Base-by-base conservation (phyloP, 257 asterid species). In the Scutellaria minor region DNA sequence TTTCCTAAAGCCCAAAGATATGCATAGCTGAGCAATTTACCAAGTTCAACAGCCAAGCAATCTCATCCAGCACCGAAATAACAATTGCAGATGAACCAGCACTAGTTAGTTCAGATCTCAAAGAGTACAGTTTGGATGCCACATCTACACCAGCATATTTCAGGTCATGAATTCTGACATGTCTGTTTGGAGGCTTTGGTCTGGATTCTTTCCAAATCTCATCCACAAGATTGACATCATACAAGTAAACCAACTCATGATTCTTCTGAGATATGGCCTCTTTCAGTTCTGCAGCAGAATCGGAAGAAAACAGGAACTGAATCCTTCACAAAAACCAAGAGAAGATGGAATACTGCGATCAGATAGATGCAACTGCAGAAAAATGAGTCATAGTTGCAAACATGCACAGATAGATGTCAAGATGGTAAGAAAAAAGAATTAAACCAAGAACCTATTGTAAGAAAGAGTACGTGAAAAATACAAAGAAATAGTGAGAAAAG, bases 1-100 rank as follows among this genome's bases (percentile, higher is more conserved):
- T 41, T 22, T 31, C 50, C 24, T 39, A 8, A 65, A 62, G 64
- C 54, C 44, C 45, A 73, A 13, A 41, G 31, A 65, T 18, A 72
- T 27, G 55, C 48, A 45, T 50, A 37, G 61, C 53, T 52, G 24
- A 74, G 68, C 27, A 44, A 39, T 48, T 69, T 88, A 94, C 99
- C 99, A 94, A 85, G 90, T 95, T 95, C 93, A 95, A 82, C 61
- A 95, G 84, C 99, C 99, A 95, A 3, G 99, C 97, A 61, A 95
- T 82, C 86, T 95, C 99, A 84, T 95, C 99, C 78, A 95, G 91
- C 96, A 92, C 82, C 9, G 98, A 83, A 87, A 92, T 84, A 80
- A 95, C 85, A 72, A 92, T 84, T 37, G 97, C 99, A 59, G 98
- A 87, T 76, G 95, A 77, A 81, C 93, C 97, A 80, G 89, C 86